Conservation (phyloP, 345 rosid genomes). For the Leavenworthia alabamica region DNA sequence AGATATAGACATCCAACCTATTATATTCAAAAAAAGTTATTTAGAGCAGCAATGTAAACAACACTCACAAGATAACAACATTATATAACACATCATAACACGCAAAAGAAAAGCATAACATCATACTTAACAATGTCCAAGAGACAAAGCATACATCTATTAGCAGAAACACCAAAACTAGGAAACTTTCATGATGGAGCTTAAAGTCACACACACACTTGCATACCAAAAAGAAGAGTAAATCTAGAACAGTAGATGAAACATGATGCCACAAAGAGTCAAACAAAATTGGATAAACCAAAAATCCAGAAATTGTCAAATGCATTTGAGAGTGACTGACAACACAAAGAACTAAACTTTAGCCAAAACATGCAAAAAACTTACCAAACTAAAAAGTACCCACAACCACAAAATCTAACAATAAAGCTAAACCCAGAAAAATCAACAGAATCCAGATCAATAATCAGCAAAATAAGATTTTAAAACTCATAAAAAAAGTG, state of each 20-base stretch:
- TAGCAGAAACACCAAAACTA: neutral
- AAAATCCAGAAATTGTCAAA: slow-evolving; percentile 2
- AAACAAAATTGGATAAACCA: slow-evolving; percentile 18
- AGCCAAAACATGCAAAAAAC: slow-evolving; percentile 17
- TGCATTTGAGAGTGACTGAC: slow-evolving; percentile 18
- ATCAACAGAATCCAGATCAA: slow-evolving; percentile 5
- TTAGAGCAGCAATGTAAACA: neutral
- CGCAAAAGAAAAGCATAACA: neutral
- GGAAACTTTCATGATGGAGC: neutral
- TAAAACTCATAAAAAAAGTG: neutral
- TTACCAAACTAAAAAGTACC: neutral
- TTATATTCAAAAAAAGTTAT: neutral
- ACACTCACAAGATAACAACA: neutral
- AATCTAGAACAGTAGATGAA: neutral
- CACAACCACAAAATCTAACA: slow-evolving; percentile 12
- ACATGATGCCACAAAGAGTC: slow-evolving; percentile 15
- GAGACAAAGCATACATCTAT: slow-evolving; percentile 7
- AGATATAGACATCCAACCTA: slow-evolving; percentile 98
- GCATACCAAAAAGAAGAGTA: slow-evolving; percentile 13
- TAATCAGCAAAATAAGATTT: neutral
- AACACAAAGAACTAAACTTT: slow-evolving; percentile 13
- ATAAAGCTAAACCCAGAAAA: slow-evolving; percentile 18
- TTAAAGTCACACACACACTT: neutral
- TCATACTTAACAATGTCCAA: neutral
- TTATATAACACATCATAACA: neutral